Percentiles rank a stretch among this genome's conserved stretches.
phyloP scores from a whole-genome alignment of 805 yeast genomes.

The Sugiyamaella floridensis region DNA sequence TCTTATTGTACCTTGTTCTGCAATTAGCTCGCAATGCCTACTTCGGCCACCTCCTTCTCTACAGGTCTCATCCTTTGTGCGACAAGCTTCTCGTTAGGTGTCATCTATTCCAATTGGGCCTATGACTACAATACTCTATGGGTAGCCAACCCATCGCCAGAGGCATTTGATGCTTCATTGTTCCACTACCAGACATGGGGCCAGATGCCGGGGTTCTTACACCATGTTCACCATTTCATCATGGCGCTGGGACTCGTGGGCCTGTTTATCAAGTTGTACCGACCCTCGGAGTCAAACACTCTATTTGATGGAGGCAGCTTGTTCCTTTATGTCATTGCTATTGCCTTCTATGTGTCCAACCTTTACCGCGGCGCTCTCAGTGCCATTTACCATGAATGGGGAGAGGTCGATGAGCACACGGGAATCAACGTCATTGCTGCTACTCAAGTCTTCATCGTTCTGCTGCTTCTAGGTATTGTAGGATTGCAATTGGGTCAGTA shows the following conservation, averaged over 20 bases:
- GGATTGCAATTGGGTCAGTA: conserved; percentile 82
- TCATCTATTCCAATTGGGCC: conserved; percentile 68
- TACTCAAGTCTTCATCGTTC: conserved; percentile 65
- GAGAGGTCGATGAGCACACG: conserved; percentile 79
- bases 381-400: conserved; percentile 74
- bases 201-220: conserved; percentile 50
- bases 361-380: conserved; percentile 72
- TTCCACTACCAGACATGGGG: conserved; percentile 72
- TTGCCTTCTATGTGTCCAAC: conserved; percentile 80
- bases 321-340: conserved; percentile 61
- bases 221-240: conserved; percentile 57
- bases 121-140: conserved; percentile 76
- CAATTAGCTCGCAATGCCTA: conserved; percentile 23
- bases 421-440: conserved; percentile 93
- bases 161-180: conserved; percentile 54
- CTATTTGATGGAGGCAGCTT: conserved; percentile 86
- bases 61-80: conserved; percentile 34
- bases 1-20: neutral
- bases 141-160: conserved; percentile 43
- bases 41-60: conserved; percentile 28
- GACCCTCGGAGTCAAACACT: conserved; percentile 79
- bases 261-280: conserved; percentile 67
- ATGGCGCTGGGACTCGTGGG: conserved; percentile 65
- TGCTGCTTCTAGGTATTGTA: conserved; percentile 70
- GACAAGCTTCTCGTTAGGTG: conserved; percentile 74